Evolutionary conservation across 257 asterid genomes (phyloP), one percentile per base, ranked within the genome.

Genomic region (Schizonepeta tenuifolia): DNA sequence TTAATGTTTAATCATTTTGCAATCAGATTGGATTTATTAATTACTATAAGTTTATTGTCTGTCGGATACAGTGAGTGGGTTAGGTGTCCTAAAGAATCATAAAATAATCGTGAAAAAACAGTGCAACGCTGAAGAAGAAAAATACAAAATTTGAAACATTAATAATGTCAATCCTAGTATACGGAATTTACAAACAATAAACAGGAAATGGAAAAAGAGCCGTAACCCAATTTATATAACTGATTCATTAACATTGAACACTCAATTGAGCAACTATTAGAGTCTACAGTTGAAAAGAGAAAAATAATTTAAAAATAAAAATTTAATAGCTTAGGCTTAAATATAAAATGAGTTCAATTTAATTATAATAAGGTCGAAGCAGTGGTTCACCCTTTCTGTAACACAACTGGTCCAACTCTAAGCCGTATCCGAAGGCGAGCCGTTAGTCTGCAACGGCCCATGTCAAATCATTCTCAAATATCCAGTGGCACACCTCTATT

Each of bases 401-500:
- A 85, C 89, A 41, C 87, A 77, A 79, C 86, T 68, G 87, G 85
- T 69, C 78, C 83, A 24, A 83, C 82, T 58, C 58, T 75, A 56
- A 58, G 70, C 64, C 63, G 46, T 63, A 65, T 20, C 17, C 57
- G 9, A 11, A 20, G 41, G 61, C 26, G n/a, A 54, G 51, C 67
- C 75, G 50, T 43, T n/a, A 84, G 77, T 86, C 93, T 0, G 91
- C 91, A 9, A 28, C 70, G 1, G 95, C 72, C 98, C 98, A 93
- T 56, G 90, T 90, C 91, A 93, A 83, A 74, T 93, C 98, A 13
- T 87, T 86, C 83, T 93, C 89, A 26, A 89, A 93, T 67, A 93
- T 93, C 96, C 97, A 93, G 33, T 93, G 98, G 80, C 98, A 93
- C 0, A 93, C 98, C 76, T 93, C 98, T 0, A 86, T 90, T 73